Conservation (phyloP, 306 rosid genomes). For the Fragaria ananassa region DNA sequence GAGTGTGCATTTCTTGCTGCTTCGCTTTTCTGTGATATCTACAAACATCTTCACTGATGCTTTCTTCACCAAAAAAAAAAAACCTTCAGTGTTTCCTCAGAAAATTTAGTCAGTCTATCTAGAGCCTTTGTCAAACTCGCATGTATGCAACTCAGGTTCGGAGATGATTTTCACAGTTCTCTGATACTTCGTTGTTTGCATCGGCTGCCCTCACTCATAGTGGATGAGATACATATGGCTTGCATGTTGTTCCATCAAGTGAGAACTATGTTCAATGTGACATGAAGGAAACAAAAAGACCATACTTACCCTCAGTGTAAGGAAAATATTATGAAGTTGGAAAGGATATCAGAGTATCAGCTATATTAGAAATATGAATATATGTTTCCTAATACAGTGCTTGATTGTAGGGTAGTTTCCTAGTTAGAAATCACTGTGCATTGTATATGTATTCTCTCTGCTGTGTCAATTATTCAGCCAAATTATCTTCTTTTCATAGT, state of each 20-base stretch:
- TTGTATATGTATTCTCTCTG: too few species aligned
- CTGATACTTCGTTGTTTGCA: conserved; percentile 37
- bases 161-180: conserved; percentile 35
- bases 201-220: conserved; percentile 41
- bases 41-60: conserved; percentile 82
- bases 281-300: too few species aligned
- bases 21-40: conserved; percentile 73
- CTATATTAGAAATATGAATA: too few species aligned
- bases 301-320: too few species aligned
- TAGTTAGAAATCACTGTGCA: too few species aligned
- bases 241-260: conserved; percentile 47
- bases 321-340: too few species aligned
- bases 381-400: too few species aligned
- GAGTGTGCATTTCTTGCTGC: conserved; percentile 53
- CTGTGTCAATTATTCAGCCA: too few species aligned
- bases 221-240: conserved; percentile 5
- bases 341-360: too few species aligned
- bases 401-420: too few species aligned
- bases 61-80: too few species aligned
- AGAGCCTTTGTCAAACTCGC: conserved; percentile 71
- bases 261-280: not conserved
- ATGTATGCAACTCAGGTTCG: conserved; percentile 59
- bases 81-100: conserved; percentile 38
- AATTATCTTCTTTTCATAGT: too few species aligned
- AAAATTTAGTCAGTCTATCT: conserved; percentile 67